phyloP scores from a whole-genome alignment of 2,329 filamentous ascomycete species.

The Colletotrichum sp. region DNA sequence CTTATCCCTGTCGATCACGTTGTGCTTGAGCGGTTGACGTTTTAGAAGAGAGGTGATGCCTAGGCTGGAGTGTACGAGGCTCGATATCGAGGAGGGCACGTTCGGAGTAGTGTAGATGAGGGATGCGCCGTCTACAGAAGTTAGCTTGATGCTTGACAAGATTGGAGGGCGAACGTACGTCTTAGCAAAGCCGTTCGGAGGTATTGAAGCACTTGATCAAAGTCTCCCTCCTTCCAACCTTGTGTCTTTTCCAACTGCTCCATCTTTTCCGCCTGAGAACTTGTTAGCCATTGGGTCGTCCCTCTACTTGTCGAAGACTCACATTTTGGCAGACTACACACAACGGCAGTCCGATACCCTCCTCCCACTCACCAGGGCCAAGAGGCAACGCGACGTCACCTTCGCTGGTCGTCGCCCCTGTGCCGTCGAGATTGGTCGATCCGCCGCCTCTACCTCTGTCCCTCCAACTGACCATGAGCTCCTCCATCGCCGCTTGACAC shows the following conservation, averaged over 20 bases:
- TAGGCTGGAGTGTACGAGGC: conserved; percentile 82
- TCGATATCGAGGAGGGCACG: conserved; percentile 77
- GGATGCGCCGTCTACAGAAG: conserved; percentile 73
- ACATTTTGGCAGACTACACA: conserved; percentile 97
- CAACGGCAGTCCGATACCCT: conserved; percentile 83
- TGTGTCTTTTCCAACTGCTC: conserved; percentile 88
- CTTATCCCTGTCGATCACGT: conserved; percentile 92
- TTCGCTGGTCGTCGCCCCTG: conserved; percentile 62
- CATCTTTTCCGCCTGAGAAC: conserved; percentile 78
- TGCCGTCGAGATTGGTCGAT: conserved; percentile 67
- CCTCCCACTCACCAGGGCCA: conserved; percentile 92
- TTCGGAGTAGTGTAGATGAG: conserved; percentile 85
- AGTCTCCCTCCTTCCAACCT: conserved; percentile 94
- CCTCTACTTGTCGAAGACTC: conserved; percentile 33
- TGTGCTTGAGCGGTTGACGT: conserved; percentile 81
- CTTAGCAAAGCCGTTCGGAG: conserved; percentile 88
- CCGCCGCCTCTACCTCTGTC: conserved; percentile 74
- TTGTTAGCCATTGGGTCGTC: conserved; percentile 25
- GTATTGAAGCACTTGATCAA: conserved; percentile 94
- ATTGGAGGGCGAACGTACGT: conserved; percentile 58
- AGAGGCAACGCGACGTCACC: conserved; percentile 76
- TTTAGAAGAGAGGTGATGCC: conserved; percentile 86
- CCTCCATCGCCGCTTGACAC: conserved; percentile 84
- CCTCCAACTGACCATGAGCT: conserved; percentile 81
- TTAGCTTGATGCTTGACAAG: conserved; percentile 23